These are phyloP conservation scores for Entoloma clypeatum DNA, from an alignment of 1,284 basidiomycete genomes.

Conservation along the genomic window DNA sequence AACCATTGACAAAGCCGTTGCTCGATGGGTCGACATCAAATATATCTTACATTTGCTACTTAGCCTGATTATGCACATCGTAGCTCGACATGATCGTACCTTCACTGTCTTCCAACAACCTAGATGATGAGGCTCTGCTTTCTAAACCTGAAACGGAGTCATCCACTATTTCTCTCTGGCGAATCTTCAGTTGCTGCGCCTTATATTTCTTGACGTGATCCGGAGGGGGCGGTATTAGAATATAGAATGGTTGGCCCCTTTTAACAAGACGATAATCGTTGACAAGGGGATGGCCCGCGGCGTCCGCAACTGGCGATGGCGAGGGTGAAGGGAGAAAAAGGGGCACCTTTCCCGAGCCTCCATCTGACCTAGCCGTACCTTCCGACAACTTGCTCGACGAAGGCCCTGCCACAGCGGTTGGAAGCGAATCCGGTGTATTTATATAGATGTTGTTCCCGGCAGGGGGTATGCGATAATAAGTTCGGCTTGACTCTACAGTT, in stretches of 20 bases:
- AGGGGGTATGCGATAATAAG: too few relatives aligned
- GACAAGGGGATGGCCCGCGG: not conserved
- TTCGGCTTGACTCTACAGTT: too few relatives aligned
- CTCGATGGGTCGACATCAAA: constrained; percentile 20
- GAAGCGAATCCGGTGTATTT: too few relatives aligned
- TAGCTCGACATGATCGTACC: constrained; percentile 18
- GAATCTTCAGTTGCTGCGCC: constrained; percentile 6
- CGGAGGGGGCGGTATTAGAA: constrained; percentile 32
- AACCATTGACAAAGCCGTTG: constrained; percentile 18
- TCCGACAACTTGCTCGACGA: too few relatives aligned
- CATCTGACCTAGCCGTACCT: too few relatives aligned
- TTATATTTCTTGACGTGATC: constrained; percentile 26
- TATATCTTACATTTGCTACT: constrained; percentile 16
- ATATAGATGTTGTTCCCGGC: too few relatives aligned
- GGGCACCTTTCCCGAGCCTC: too few relatives aligned
- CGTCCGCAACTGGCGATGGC: constrained; percentile 14
- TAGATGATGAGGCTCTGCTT: constrained; percentile 4
- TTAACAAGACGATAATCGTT: constrained; percentile 6
- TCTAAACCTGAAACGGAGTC: constrained; percentile 2
- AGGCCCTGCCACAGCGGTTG: too few relatives aligned
- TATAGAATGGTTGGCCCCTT: constrained; percentile 19
- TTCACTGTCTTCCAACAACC: constrained; percentile 16
- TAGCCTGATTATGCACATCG: constrained; percentile 10
- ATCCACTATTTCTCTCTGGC: constrained; percentile 3
- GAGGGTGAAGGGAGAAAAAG: constrained; percentile 33